These are phyloP conservation scores for Cryptosporidium felis DNA, from an alignment of 169 alveolate species.

Conservation along the genomic window DNA sequence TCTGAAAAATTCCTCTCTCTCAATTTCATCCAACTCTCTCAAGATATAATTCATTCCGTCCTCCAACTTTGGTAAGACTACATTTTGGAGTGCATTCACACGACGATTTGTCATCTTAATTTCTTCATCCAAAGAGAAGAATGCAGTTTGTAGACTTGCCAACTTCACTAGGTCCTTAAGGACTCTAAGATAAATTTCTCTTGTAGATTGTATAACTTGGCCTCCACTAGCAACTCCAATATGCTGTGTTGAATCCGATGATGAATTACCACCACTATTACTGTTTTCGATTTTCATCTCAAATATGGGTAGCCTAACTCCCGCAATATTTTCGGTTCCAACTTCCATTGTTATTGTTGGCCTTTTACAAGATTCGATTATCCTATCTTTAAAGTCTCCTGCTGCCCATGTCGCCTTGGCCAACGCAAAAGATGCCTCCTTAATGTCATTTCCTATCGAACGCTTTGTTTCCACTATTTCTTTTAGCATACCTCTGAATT, in stretches of 20 bases:
- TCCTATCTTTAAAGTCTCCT: constrained; percentile 89
- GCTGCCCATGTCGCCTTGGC: constrained; percentile 96
- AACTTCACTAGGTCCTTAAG: constrained; percentile 86
- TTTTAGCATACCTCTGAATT: constrained; percentile 88
- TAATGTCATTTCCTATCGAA: constrained; percentile 88
- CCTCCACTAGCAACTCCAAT: constrained; percentile 86
- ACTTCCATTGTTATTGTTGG: constrained; percentile 90
- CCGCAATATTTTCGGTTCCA: constrained; percentile 93
- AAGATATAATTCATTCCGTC: constrained; percentile 89
- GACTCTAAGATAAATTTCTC: constrained; percentile 80
- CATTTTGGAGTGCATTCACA: constrained; percentile 95
- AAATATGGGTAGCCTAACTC: constrained; percentile 93
- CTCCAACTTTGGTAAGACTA: constrained; percentile 92
- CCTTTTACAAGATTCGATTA: constrained; percentile 90
- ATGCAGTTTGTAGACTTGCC: constrained; percentile 93
- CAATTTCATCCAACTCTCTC: constrained; percentile 93
- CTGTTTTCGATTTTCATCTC: constrained; percentile 88
- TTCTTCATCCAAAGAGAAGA: constrained; percentile 92
- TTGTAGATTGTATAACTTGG: constrained; percentile 83
- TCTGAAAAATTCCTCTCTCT: constrained; percentile 94
- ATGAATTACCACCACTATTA: constrained; percentile 80
- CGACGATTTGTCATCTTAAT: constrained; percentile 95
- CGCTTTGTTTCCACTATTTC: constrained; percentile 87
- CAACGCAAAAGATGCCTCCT: constrained; percentile 88
- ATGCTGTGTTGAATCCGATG: constrained; percentile 70